These are phyloP conservation scores for Colletotrichum horii DNA, from an alignment of 2,329 filamentous ascomycete genomes.

Conservation along the genomic window DNA sequence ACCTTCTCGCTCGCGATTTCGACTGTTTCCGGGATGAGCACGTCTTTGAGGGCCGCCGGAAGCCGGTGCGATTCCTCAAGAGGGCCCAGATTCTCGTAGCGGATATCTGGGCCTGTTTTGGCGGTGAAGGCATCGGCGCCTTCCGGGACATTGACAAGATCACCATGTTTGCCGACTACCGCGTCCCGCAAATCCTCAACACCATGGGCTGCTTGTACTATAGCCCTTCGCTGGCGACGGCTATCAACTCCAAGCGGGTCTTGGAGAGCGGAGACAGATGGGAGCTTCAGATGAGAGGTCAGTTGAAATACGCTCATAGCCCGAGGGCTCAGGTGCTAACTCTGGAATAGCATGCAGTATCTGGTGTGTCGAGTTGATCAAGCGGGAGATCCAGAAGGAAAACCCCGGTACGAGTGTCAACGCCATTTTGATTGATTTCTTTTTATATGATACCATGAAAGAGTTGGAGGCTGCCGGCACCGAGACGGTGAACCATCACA, in stretches of 20 bases:
- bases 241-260: slow-evolving; percentile 67
- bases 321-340: background rate
- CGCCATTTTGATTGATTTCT: slow-evolving; percentile 95
- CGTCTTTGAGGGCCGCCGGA: slow-evolving; percentile 72
- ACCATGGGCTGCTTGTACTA: slow-evolving; percentile 83
- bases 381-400: slow-evolving; percentile 75
- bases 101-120: slow-evolving; percentile 95
- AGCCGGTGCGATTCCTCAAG: slow-evolving; percentile 83
- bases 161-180: slow-evolving; percentile 99
- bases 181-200: slow-evolving; percentile 91
- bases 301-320: slow-evolving; percentile 24
- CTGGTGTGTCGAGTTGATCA: slow-evolving; percentile 92
- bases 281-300: slow-evolving; percentile 87
- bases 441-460: slow-evolving; percentile 94
- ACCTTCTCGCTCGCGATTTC: slow-evolving; percentile 83
- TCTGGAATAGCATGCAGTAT: slow-evolving; percentile 76
- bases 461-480: slow-evolving; percentile 70
- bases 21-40: slow-evolving; percentile 85
- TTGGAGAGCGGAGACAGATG: slow-evolving; percentile 76
- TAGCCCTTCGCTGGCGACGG: slow-evolving; percentile 77
- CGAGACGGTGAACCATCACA: slow-evolving; percentile 78
- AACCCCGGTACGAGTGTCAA: slow-evolving; percentile 79
- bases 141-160: slow-evolving; percentile 94
- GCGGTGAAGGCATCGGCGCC: slow-evolving; percentile 76
- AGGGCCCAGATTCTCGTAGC: slow-evolving; percentile 95